A percentile compares a stretch with the other conserved stretches of the same genome.
phyloP scores from a whole-genome alignment of 176 grass and related monocot species.

The Carex kokanica region DNA sequence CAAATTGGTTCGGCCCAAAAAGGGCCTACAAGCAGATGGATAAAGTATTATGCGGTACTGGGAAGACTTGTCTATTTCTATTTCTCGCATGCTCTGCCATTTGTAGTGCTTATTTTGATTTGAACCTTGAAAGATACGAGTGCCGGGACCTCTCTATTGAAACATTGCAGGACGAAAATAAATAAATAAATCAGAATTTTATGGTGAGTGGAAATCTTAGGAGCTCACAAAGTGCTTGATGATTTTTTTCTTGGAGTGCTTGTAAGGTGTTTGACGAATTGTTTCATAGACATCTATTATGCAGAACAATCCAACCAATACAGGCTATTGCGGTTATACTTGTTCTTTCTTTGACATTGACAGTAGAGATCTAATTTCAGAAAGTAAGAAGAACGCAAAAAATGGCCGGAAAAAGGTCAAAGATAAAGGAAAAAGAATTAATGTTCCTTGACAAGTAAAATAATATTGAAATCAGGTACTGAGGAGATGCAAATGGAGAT shows the following conservation, averaged over 20 bases:
- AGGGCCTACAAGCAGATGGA: neutral
- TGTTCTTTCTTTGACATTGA: neutral
- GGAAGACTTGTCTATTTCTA: neutral
- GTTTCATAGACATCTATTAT: neutral
- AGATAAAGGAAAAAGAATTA: neutral
- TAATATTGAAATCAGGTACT: conserved; percentile 43
- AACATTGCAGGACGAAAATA: neutral
- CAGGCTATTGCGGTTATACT: neutral
- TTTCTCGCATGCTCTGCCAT: neutral
- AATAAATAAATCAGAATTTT: neutral
- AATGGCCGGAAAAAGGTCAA: neutral
- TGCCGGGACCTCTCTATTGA: neutral
- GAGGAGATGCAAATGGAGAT: conserved; percentile 92
- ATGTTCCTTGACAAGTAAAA: conserved; percentile 12
- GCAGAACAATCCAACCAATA: neutral
- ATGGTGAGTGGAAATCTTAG: neutral
- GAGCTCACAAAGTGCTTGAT: neutral
- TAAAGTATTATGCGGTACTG: neutral
- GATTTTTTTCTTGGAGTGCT: neutral
- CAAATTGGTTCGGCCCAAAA: neutral
- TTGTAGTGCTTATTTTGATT: neutral
- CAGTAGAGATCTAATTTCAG: neutral
- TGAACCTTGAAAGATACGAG: neutral
- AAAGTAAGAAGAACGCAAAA: neutral
- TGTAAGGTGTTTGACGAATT: neutral